Base-by-base conservation (phyloP, 2,329 filamentous ascomycete genomes). In the Dothideomycetes sp. region DNA sequence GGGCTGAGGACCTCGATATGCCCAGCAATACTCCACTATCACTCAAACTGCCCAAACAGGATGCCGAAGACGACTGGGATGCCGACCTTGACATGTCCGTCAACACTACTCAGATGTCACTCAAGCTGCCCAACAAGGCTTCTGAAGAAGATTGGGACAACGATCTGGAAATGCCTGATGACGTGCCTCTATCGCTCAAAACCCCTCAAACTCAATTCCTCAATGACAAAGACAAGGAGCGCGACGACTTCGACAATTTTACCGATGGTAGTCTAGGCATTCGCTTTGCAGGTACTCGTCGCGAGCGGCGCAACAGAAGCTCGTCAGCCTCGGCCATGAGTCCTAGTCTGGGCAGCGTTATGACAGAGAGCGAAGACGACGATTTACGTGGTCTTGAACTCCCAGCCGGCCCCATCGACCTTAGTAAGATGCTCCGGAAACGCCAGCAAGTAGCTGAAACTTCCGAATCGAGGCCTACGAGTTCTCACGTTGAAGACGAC, bases 211-310 rank as follows among this genome's bases (percentile, higher is more conserved):
- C n/a, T n/a, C n/a, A n/a, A n/a, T n/a, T n/a, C n/a, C n/a, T n/a
- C n/a, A 56, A 42, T n/a, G n/a, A n/a, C n/a, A n/a, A n/a, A n/a
- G n/a, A n/a, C n/a, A n/a, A n/a, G n/a, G 64, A 68, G 29, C 60
- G 67, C 37, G 85, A 94, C 38, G 88, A 94, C 47, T 78, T 94
- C 51, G 88, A 83, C 45, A 80, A 95, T 56, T 94, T 89, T 83
- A 85, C 83, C 38, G 91, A 96, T 63, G 88, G 87, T 41, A 95
- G 88, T 58, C 70, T 95, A 45, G 87, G 89, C 27, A 94, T 89
- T 31, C 77, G 89, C 43, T 89, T 88, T 63, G 88, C 84, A 27
- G 89, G 89, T 31, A 94, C 86, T 11, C 75, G 79, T 49, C 78
- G 85, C 52, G 85, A 89, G 54, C 74, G 72, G n/a, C 78, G 85